Evolutionary conservation across 352 stramenopile genomes (phyloP).

Genomic region (Globisporangium paddicum): DNA sequence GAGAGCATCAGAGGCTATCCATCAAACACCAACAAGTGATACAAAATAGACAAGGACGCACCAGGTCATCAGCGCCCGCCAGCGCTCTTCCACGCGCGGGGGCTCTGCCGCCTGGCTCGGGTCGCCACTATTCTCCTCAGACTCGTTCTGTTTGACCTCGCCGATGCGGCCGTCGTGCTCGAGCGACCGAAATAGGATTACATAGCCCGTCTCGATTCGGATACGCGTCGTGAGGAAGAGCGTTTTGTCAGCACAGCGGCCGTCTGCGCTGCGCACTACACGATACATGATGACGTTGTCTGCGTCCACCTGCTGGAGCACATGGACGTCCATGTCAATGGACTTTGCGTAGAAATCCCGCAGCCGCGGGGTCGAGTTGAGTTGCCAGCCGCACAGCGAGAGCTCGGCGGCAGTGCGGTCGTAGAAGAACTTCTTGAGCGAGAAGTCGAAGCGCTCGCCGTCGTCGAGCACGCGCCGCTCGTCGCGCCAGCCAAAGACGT

Average conservation of each 20-base stretch:
- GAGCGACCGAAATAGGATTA: slow-evolving; percentile 50
- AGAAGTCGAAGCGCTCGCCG: slow-evolving; percentile 53
- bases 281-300: slow-evolving; percentile 57
- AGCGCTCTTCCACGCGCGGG: slow-evolving; percentile 14
- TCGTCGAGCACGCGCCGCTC: slow-evolving; percentile 29
- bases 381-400: slow-evolving; percentile 33
- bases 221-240: slow-evolving; percentile 45
- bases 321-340: slow-evolving; percentile 35
- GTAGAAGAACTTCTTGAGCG: slow-evolving; percentile 46
- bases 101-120: neutral
- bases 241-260: slow-evolving; percentile 21
- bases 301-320: slow-evolving; percentile 45
- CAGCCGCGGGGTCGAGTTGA: slow-evolving; percentile 27
- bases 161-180: slow-evolving; percentile 14
- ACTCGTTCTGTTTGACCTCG: neutral
- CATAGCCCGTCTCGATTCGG: slow-evolving; percentile 24
- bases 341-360: slow-evolving; percentile 35
- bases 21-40: neutral
- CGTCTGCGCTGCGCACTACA: slow-evolving; percentile 26
- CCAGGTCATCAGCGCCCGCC: slow-evolving; percentile 54
- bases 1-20: neutral
- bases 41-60: slow-evolving; percentile 11
- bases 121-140: neutral
- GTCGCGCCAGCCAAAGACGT: slow-evolving; percentile 53
- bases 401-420: slow-evolving; percentile 24